Base-by-base conservation (phyloP, 495 filamentous ascomycete genomes). In the Neurospora tetraspora region DNA sequence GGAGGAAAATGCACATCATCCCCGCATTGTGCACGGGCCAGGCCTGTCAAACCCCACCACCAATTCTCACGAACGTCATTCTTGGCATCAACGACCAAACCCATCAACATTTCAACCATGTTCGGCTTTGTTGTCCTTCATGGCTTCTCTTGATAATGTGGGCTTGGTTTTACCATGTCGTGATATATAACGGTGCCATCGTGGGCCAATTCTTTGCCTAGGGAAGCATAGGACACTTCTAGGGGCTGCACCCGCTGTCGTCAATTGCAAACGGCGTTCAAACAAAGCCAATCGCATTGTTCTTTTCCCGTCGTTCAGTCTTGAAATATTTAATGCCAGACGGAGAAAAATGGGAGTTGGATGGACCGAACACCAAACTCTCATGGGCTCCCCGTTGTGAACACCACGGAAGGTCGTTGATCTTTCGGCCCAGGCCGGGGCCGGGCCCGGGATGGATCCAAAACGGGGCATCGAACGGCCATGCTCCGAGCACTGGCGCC, bases 401-500 rank as follows among this genome's bases (percentile, higher is more conserved):
- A 20, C 7, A 47, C 43, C 43, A 10, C 43, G 43, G n/a, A 47
- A n/a, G 43, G 43, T 47, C 5, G n/a, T 3, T 2, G n/a, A 20
- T 2, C 43, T 47, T 20, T 47, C 7, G 43, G 43, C n/a, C 43
- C 18, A 10, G 6, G 43, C 43, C 43, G 18, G 43, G 43, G 43
- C 45, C 45, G 18, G 43, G 43, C n/a, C 45, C 45, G 45, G 45
- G 9, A n/a, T 23, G 45, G 45, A 40, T 27, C 39, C 70, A 59
- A 65, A 71, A 68, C 6, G 34, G 36, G 70, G 47, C 20, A 47
- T 20, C 70, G 47, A 47, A 38, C 27, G 43, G 23, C 37, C 34
- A 34, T 20, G 27, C 71, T 72, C 59, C 71, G 71, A 69, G 71
- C 71, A 69, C 71, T 72, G 71, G 71, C 39, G 71, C 39, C 59